Evolutionary conservation across 1,284 basidiomycete species (phyloP).

Genomic region (Ustilago trichophora): DNA sequence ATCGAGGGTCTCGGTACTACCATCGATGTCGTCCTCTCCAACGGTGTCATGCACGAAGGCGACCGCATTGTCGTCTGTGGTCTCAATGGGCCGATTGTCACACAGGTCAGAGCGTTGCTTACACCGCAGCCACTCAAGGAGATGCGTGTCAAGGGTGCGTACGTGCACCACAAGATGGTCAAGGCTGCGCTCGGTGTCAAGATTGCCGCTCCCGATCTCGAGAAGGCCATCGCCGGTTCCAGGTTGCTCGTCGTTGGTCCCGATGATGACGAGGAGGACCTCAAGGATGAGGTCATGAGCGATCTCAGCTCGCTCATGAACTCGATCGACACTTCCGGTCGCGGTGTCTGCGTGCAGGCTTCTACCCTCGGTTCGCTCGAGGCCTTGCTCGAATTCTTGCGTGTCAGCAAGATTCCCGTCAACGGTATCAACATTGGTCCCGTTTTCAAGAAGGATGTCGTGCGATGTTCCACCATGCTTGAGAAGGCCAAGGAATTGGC

Average conservation of each 20-base stretch:
- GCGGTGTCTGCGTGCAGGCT: constrained; percentile 96
- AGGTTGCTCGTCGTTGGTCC: constrained; percentile 88
- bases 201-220: constrained; percentile 91
- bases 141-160: constrained; percentile 94
- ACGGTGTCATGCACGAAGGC: constrained; percentile 90
- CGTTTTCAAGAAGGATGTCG: constrained; percentile 94
- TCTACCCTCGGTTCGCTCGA: constrained; percentile 97
- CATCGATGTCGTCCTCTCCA: constrained; percentile 95
- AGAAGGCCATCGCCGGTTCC: constrained; percentile 99
- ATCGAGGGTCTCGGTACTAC: constrained; percentile 98
- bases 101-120: constrained; percentile 89
- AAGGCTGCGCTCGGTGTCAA: constrained; percentile 98
- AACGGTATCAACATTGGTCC: constrained; percentile 95
- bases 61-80: constrained; percentile 97
- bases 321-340: constrained; percentile 92
- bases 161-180: constrained; percentile 97
- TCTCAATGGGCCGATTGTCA: constrained; percentile 96
- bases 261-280: constrained; percentile 94
- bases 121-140: constrained; percentile 97
- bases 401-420: constrained; percentile 89
- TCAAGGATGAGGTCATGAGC: constrained; percentile 95
- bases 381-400: constrained; percentile 94
- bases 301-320: constrained; percentile 89
- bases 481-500: constrained; percentile 96
- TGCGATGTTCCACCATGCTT: constrained; percentile 91